Evolutionary conservation across 805 yeast species (phyloP), one percentile per base, ranked within the genome.

Genomic region (Torulaspora indica): DNA sequence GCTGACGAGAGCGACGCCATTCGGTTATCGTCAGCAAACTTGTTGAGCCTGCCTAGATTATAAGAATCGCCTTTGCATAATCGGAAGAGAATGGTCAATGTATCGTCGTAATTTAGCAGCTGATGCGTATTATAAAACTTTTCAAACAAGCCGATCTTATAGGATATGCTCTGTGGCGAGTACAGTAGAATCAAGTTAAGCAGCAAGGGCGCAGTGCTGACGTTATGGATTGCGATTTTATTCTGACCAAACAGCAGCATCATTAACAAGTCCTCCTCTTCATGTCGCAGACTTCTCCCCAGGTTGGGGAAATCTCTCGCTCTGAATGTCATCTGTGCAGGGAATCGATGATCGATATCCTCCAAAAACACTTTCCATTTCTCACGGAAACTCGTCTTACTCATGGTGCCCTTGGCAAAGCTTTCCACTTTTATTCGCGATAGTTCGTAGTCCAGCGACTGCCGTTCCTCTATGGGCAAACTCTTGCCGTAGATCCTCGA

Each of bases 301-400:
- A 64, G 35, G 22, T 52, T 18, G 4, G 66, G 62, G 43, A 57
- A 64, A 40, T 63, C 66, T 28, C 59, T 47, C 7, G 56, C 58
- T 8, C 50, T 35, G 13, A 53, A 47, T 3, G 8, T 28, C 1
- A 30, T 24, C 3, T 28, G 39, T 2, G 36, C 25, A 6, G 55
- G 50, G 3, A 61, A 45, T 2, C 12, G 22, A 18, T 55, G 46
- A 29, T 61, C 67, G 42, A 64, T 46, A 18, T 58, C 65, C 37
- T 55, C 52, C 10, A 63, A n/a, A 37, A 55, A 60, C 5, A 60
- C 58, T 33, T 60, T 60, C 68, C 68, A 64, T 38, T 60, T 61
- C 32, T 60, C 61, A 15, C 51, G 39, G 36, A 64, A 63, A 8
- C 36, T 29, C 1, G 55, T 52, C 36, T 48, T 47, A 1, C 25